Percentiles rank a stretch among this genome's conserved stretches.
phyloP scores from a whole-genome alignment of 164 flowering plant genomes.

The Berberis vulgaris region DNA sequence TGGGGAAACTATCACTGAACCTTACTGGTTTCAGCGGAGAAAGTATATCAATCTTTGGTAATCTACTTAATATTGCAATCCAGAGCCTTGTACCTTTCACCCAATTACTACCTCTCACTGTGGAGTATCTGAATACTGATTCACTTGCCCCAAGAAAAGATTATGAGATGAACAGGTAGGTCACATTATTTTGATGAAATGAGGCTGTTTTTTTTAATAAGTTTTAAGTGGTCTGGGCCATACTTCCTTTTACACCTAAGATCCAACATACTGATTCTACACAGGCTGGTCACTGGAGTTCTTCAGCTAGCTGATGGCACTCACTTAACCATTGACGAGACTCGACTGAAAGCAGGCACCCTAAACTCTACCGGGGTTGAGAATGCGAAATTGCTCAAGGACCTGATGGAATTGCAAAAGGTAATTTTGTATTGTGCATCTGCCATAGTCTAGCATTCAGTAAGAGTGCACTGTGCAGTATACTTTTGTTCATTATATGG shows the following conservation, averaged over 20 bases:
- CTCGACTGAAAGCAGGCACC: conserved; percentile 56
- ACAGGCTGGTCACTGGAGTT: conserved; percentile 64
- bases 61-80: conserved; percentile 33
- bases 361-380: conserved; percentile 70
- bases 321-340: conserved; percentile 81
- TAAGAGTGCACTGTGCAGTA: too few relatives aligned
- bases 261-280: background rate
- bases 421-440: conserved; percentile 24
- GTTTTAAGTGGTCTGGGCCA: too few relatives aligned
- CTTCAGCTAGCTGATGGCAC: conserved; percentile 84
- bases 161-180: conserved; percentile 65
- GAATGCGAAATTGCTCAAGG: conserved; percentile 58
- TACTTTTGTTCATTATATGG: too few relatives aligned
- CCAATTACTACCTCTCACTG: conserved; percentile 49
- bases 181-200: too few relatives aligned
- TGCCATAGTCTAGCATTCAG: background rate
- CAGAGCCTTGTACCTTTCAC: conserved; percentile 67
- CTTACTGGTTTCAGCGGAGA: conserved; percentile 64
- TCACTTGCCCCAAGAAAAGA: conserved; percentile 79
- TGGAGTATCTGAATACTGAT: conserved; percentile 68
- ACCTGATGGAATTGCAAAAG: conserved; percentile 65
- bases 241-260: too few relatives aligned
- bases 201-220: background rate
- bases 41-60: conserved; percentile 52
- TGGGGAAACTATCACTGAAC: conserved; percentile 90